Evolutionary conservation across 148 eudicot species (phyloP).

Genomic region (Chenopodium suecicum): DNA sequence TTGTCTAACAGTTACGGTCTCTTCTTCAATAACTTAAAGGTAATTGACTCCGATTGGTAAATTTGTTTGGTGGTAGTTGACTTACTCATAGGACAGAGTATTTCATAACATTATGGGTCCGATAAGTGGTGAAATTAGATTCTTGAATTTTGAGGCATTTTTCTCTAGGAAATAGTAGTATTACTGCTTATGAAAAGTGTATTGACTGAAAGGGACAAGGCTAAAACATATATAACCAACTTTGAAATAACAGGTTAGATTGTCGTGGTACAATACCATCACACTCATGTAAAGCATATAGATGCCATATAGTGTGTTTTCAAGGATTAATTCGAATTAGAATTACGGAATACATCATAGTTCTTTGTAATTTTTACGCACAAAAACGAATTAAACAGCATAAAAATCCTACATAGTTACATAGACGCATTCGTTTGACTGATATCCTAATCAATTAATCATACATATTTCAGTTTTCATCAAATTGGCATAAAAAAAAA

Average conservation of each 20-base stretch:
- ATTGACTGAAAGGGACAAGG: background rate
- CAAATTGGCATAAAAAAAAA: slow-evolving; percentile 9
- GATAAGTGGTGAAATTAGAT: no score
- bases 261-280: slow-evolving; percentile 11
- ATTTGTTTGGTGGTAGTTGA: background rate
- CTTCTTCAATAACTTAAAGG: no score
- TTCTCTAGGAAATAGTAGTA: no score
- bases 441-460: background rate
- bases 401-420: no score
- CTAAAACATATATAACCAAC: background rate
- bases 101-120: no score
- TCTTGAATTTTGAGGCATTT: no score
- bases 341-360: background rate
- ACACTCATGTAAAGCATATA: background rate
- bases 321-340: background rate
- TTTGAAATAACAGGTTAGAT: background rate
- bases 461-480: background rate
- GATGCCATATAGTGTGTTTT: background rate
- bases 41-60: background rate
- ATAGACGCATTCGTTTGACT: slow-evolving; percentile 15
- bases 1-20: no score
- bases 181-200: background rate
- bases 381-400: background rate
- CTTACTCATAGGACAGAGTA: background rate
- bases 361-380: background rate